Base-by-base conservation (phyloP, 441 rosid species). In the Arabidopsis lyrata region DNA sequence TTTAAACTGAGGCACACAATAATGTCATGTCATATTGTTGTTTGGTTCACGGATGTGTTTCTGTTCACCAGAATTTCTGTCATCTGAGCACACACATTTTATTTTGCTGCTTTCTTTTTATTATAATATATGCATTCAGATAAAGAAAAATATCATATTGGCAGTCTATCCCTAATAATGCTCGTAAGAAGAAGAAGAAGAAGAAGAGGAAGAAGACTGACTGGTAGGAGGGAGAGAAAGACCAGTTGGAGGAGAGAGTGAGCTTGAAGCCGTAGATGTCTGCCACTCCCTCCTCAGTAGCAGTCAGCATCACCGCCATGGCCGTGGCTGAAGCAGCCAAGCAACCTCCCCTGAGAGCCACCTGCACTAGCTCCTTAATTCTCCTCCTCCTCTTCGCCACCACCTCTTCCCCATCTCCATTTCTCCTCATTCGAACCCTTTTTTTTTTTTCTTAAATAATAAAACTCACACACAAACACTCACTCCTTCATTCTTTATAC, bases 231-330 rank as follows among this genome's bases (percentile, higher is more conserved):
- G 27, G 27, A 24, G 27, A 24, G 78, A 83, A 78, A 67, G 96
- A 87, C 97, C 97, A 93, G 35, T 82, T 84, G 72, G 97, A 88
- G 73, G 55, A 63, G 67, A 91, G 68, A 61, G 87, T 75, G 74
- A 93, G 83, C 75, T 47, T 81, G 42, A 91, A 86, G 15, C 94
- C 97, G 57, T 85, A 93, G 68, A 93, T 36, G 60, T 85, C 76
- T 74, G 84, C 77, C n/a, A 80, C 75, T 79, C 90, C 81, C 50
- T 76, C 77, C 77, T 89, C 82, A 14, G 52, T 73, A 36, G 96
- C 94, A 1, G 86, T 84, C 65, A 91, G 81, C 98, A 93, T 93
- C 76, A 83, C 80, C 5, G 85, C 83, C 64, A 89, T 62, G 38
- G 90, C 91, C 0, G 80, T 55, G 39, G 85, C 80, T 8, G 93